Base-by-base conservation (phyloP, 2,329 filamentous ascomycete species). In the Nemania diffusa region DNA sequence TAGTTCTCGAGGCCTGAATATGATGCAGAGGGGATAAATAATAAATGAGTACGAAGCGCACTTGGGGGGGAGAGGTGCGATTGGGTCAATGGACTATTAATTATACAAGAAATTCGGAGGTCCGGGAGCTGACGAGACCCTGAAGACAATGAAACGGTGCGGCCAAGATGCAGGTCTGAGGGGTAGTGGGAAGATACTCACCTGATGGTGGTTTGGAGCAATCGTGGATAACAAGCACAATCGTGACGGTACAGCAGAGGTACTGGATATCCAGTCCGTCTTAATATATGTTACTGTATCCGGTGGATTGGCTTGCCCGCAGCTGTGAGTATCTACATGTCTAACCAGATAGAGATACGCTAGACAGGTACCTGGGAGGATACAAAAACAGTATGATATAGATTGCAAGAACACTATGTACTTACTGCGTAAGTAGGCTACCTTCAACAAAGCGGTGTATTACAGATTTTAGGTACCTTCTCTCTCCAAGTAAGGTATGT, bases 161-260 rank as follows among this genome's bases (percentile, higher is more conserved):
- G 17, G 15, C n/a, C 20, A n/a, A 40, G 52, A 65, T 48, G 64
- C 67, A 68, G 48, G 37, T 24, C 46, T 57, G 57, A 62, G 64
- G 65, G 65, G 65, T 34, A 58, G 29, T 64, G 52, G 57, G 13
- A 57, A 58, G 51, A 61, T 24, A 68, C 65, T 65, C 65, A 68
- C 65, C 61, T 68, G 62, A 65, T 65, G 61, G 55, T 57, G 44
- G 62, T 64, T 64, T 57, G 62, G 34, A n/a, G 40, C 15, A 44
- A 5, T 40, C 37, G 13, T 3, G 5, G 37, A 40, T 15, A 44
- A 44, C 40, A 3, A 44, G 40, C 55, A 32, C 46, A 6, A 5
- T 44, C 11, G 52, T 22, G 29, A 24, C 8, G 11, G 17, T 8
- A 8, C 2, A 26, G 42, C 40, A 32, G 52, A 22, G n/a, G 57